A percentile compares a stretch with the other conserved stretches of the same genome.
These are phyloP conservation scores for Paecilomyces formosus DNA, from an alignment of 2,329 filamentous ascomycete species.

Conservation along the genomic window DNA sequence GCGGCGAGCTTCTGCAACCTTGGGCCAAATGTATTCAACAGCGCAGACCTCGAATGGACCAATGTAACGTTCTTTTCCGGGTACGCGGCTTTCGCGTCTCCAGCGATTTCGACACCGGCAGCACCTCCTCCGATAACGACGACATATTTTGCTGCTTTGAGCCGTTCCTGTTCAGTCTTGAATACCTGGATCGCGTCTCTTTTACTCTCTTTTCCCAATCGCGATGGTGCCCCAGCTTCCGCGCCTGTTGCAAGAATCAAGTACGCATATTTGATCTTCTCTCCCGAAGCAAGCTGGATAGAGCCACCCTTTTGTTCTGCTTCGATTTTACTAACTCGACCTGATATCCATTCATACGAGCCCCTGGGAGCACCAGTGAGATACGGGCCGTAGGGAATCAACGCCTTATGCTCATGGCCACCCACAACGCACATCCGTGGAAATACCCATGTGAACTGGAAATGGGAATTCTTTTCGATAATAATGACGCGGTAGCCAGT, in stretches of 20 bases:
- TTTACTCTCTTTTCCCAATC: slow-evolving; percentile 39
- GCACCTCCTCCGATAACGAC: slow-evolving; percentile 54
- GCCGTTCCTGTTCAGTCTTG: slow-evolving; percentile 38
- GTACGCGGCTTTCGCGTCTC: slow-evolving; percentile 51
- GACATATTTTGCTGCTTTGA: slow-evolving; percentile 37
- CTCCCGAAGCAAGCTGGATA: slow-evolving; percentile 36
- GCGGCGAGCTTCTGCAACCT: slow-evolving; percentile 32
- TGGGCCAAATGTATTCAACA: slow-evolving; percentile 47
- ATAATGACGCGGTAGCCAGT: slow-evolving; percentile 47
- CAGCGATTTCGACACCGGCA: slow-evolving; percentile 55
- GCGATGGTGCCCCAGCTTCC: slow-evolving; percentile 42
- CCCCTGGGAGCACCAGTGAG: slow-evolving; percentile 29
- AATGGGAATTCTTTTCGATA: slow-evolving; percentile 54
- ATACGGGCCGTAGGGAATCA: slow-evolving; percentile 50
- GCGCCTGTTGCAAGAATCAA: slow-evolving; percentile 54
- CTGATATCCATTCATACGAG: slow-evolving; percentile 34
- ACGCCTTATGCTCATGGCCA: slow-evolving; percentile 52
- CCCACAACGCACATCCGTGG: slow-evolving; percentile 51
- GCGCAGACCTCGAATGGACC: slow-evolving; percentile 48
- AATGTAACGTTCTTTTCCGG: slow-evolving; percentile 51
- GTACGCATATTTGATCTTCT: slow-evolving; percentile 46
- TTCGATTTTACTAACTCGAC: slow-evolving; percentile 33
- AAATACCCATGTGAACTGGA: slow-evolving; percentile 55
- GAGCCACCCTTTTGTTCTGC: slow-evolving; percentile 6
- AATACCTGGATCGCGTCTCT: slow-evolving; percentile 38